Conservation (phyloP, 768 basidiomycete species). For the Lactarius sanguifluus region DNA sequence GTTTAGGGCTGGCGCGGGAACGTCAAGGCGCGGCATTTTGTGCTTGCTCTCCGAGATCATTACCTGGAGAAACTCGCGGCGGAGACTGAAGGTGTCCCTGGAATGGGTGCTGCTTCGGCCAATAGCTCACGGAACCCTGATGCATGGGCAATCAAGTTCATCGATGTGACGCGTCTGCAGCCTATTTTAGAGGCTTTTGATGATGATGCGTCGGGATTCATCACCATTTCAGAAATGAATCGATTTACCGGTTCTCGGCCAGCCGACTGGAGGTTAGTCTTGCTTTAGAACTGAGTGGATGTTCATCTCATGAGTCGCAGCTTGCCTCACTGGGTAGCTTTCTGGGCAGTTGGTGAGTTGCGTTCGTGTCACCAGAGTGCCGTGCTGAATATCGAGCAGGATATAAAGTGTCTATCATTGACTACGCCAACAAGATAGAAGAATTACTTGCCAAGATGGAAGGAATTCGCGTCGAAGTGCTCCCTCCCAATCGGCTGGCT, state of each 20-base stretch:
- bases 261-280: constrained; percentile 33
- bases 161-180: constrained; percentile 31
- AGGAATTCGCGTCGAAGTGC: constrained; percentile 9
- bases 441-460: constrained; percentile 24
- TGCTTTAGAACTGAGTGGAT: neutral
- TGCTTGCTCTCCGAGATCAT: constrained; percentile 37
- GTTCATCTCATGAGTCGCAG: constrained; percentile 16
- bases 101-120: neutral
- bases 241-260: constrained; percentile 34
- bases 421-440: constrained; percentile 25
- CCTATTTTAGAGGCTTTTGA: constrained; percentile 38
- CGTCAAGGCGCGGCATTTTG: constrained; percentile 27
- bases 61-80: constrained; percentile 31
- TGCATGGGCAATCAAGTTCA: constrained; percentile 33
- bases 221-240: constrained; percentile 38
- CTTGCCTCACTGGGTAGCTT: constrained; percentile 37
- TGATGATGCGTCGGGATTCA: constrained; percentile 38
- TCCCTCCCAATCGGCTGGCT: constrained; percentile 15
- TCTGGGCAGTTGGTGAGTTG: constrained; percentile 34
- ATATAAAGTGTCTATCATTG: constrained; percentile 19
- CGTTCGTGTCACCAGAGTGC: neutral
- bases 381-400: constrained; percentile 4
- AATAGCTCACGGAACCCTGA: constrained; percentile 21
- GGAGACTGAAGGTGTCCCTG: neutral
- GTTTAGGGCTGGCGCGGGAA: constrained; percentile 29